Percentiles rank a stretch among this genome's conserved stretches.
Conservation (phyloP, 345 rosid genomes). For the Camelina sativa region DNA sequence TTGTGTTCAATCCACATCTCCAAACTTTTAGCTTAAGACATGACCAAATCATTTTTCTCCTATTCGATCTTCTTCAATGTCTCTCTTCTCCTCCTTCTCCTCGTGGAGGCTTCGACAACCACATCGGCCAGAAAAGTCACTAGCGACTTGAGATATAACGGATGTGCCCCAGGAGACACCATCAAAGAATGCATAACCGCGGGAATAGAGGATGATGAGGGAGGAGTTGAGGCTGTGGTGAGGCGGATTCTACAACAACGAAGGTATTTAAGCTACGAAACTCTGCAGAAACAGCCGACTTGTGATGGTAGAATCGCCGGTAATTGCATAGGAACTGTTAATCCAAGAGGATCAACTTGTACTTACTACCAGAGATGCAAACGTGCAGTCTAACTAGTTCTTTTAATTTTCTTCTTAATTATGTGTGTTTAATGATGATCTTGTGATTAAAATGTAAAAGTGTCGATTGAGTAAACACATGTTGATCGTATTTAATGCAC, state of each 20-base stretch:
- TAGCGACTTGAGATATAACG: background rate
- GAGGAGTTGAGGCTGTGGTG: conserved; percentile 29
- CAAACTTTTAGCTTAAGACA: conserved; percentile 3
- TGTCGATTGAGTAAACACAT: background rate
- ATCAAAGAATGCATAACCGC: conserved; percentile 22
- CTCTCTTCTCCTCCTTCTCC: conserved; percentile 27
- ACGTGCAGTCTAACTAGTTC: background rate
- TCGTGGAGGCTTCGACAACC: background rate
- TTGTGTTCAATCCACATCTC: background rate
- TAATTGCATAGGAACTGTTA: conserved; percentile 15
- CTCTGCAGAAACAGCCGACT: background rate
- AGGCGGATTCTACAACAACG: conserved; percentile 28
- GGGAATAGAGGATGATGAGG: background rate
- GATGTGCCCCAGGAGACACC: conserved; percentile 34
- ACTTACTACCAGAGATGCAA: conserved; percentile 22
- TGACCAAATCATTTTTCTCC: conserved; percentile 8
- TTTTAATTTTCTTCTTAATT: background rate
- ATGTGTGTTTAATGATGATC: background rate
- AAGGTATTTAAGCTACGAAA: background rate
- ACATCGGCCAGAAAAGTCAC: conserved; percentile 27
- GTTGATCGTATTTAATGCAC: background rate
- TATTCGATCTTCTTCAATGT: background rate
- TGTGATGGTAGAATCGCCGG: conserved; percentile 7
- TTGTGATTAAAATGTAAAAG: background rate
- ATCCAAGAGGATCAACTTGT: background rate